These are phyloP conservation scores for Bifiguratus adelaidae DNA, from an alignment of 192 early-diverging fungal species.

Conservation along the genomic window DNA sequence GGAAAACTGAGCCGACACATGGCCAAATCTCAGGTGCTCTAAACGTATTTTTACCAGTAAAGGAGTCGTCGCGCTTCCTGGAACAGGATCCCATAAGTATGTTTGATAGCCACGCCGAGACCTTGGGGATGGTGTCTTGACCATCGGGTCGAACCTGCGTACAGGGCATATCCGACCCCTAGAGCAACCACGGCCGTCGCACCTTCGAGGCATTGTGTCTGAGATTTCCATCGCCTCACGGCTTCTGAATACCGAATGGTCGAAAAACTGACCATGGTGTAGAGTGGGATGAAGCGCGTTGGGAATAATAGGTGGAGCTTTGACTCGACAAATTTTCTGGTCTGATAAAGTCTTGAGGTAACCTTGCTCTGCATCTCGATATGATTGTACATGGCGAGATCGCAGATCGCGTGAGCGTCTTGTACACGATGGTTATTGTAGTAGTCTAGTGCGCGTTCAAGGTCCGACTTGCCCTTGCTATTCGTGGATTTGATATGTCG, in stretches of 20 bases:
- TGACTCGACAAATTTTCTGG: conserved; percentile 74
- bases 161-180: too few species aligned
- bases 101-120: too few species aligned
- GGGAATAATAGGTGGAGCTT: conserved; percentile 68
- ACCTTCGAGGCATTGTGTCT: conserved; percentile 45
- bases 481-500: conserved; percentile 27
- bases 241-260: conserved; percentile 77
- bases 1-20: too few species aligned
- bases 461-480: conserved; percentile 4
- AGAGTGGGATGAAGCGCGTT: conserved; percentile 67
- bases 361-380: conserved; percentile 89
- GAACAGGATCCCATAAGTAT: too few species aligned
- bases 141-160: too few species aligned
- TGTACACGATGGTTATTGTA: conserved; percentile 59
- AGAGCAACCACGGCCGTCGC: too few species aligned
- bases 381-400: conserved; percentile 91
- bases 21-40: too few species aligned
- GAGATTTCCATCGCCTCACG: conserved; percentile 28
- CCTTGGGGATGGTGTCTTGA: too few species aligned
- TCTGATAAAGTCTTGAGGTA: conserved; percentile 54
- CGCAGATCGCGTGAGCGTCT: conserved; percentile 82
- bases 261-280: conserved; percentile 94
- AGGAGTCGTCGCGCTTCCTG: too few species aligned
- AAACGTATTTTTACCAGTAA: too few species aligned
- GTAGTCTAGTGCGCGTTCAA: conserved; percentile 54